Percentiles rank a stretch among this genome's conserved stretches.
Conservation (phyloP, 2,329 filamentous ascomycete species). For the Paraconiothyrium sp. region DNA sequence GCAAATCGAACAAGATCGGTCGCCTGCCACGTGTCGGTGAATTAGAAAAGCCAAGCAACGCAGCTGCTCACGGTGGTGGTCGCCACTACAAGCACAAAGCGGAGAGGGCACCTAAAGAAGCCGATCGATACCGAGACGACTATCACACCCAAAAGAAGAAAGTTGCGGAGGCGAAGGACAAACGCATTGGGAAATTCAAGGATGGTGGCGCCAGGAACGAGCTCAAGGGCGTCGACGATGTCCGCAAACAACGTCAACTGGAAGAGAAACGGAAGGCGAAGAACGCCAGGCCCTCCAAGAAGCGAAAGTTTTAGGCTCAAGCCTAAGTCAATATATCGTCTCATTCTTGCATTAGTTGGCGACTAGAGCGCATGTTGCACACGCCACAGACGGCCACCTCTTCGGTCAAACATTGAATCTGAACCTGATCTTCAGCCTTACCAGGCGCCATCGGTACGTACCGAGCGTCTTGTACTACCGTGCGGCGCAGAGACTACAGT, state of each 20-base stretch:
- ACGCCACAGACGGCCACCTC: not conserved
- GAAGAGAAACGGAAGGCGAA: slow-evolving; percentile 83
- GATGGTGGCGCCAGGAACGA: slow-evolving; percentile 79
- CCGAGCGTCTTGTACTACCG: slow-evolving; percentile 10
- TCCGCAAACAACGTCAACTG: slow-evolving; percentile 81
- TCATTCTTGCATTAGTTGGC: slow-evolving; percentile 2
- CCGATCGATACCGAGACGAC: slow-evolving; percentile 91
- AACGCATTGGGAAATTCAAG: slow-evolving; percentile 76
- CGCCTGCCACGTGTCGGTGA: slow-evolving; percentile 85
- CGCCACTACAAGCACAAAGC: slow-evolving; percentile 84
- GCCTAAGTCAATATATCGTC: slow-evolving; percentile 24
- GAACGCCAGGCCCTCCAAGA: slow-evolving; percentile 83
- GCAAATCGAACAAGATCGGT: slow-evolving; percentile 82
- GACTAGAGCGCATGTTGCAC: not conserved
- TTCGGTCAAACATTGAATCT: not conserved
- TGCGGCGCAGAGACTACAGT: slow-evolving; percentile 8
- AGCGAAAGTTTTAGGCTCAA: slow-evolving; percentile 54
- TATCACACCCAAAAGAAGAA: slow-evolving; percentile 91
- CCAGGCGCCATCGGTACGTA: slow-evolving; percentile 13
- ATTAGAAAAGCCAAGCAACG: slow-evolving; percentile 63
- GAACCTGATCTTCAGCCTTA: slow-evolving; percentile 11
- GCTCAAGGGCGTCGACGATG: slow-evolving; percentile 82
- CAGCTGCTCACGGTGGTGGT: slow-evolving; percentile 42
- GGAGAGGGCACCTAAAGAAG: slow-evolving; percentile 88
- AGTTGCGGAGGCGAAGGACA: slow-evolving; percentile 86